Conservation (phyloP, 805 yeast genomes). For the Saccharomycopsis fibuligera region DNA sequence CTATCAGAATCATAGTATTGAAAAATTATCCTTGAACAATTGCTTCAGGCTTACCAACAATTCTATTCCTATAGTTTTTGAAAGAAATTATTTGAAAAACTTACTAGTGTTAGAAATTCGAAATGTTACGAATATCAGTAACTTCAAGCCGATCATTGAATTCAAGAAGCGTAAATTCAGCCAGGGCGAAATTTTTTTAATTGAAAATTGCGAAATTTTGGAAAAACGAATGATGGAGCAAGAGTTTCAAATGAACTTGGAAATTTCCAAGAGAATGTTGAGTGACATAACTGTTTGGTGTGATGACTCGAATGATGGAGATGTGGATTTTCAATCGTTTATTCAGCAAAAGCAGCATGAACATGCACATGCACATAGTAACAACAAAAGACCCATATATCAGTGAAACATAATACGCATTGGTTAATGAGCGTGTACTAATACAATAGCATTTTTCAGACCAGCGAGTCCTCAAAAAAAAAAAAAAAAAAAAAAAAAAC, state of each 20-base stretch:
- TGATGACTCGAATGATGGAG: slow-evolving; percentile 40
- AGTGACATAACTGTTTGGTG: slow-evolving; percentile 63
- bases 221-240: slow-evolving; percentile 40
- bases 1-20: slow-evolving; percentile 41
- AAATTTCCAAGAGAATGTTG: slow-evolving; percentile 49
- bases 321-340: slow-evolving; percentile 1
- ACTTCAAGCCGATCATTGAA: slow-evolving; percentile 58
- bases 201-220: slow-evolving; percentile 74
- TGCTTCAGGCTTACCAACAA: slow-evolving; percentile 54
- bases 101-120: slow-evolving; percentile 74
- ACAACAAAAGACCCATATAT: no score
- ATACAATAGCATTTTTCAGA: no score
- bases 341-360: not conserved
- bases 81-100: slow-evolving; percentile 43
- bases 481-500: no score
- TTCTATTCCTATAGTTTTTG: slow-evolving; percentile 45
- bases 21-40: slow-evolving; percentile 68
- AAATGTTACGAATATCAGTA: slow-evolving; percentile 48
- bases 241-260: slow-evolving; percentile 38
- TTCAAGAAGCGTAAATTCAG: slow-evolving; percentile 51
- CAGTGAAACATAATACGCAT: no score
- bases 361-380: no score
- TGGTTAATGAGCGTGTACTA: no score
- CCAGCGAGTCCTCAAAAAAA: no score
- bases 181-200: slow-evolving; percentile 44